Percentiles rank a stretch among this genome's conserved stretches.
Conservation (phyloP, 2,329 filamentous ascomycete species). For the Alternaria sp. region DNA sequence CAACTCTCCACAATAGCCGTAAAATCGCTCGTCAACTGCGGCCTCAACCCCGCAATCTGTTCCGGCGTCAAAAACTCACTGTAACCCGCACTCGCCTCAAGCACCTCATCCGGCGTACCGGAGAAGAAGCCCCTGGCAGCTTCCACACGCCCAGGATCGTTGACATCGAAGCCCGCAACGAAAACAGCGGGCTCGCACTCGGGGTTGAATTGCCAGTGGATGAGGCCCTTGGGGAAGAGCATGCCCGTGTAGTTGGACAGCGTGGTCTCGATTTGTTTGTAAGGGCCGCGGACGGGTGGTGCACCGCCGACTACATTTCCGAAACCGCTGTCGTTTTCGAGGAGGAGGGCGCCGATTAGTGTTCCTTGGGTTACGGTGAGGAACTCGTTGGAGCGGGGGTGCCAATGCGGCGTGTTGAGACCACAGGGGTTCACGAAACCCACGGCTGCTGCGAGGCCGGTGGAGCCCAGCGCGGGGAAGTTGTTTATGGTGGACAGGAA, state of each 20-base stretch:
- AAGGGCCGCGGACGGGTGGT: constrained; percentile 21
- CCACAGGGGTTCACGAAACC: constrained; percentile 60
- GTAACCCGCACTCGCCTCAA: constrained; percentile 18
- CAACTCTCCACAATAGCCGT: constrained; percentile 23
- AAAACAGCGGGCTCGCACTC: constrained; percentile 50
- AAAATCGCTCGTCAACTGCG: constrained; percentile 22
- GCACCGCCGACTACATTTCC: constrained; percentile 24
- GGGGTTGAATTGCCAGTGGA: constrained; percentile 54
- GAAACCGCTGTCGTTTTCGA: constrained; percentile 42
- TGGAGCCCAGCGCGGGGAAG: constrained; percentile 63
- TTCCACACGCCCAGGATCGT: constrained; percentile 44
- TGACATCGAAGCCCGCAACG: constrained; percentile 45
- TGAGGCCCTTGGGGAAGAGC: constrained; percentile 48
- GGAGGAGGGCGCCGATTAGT: constrained; percentile 45
- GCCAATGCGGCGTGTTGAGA: constrained; percentile 54
- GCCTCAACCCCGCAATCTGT: constrained; percentile 18
- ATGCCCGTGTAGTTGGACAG: constrained; percentile 48
- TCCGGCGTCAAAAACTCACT: constrained; percentile 24
- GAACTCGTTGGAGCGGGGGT: constrained; percentile 51
- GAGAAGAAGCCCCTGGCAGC: constrained; percentile 44
- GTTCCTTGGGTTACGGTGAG: constrained; percentile 47
- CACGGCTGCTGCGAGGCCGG: constrained; percentile 59
- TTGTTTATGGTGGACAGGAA: constrained; percentile 62
- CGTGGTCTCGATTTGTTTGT: constrained; percentile 42
- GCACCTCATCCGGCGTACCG: constrained; percentile 22